A percentile compares a stretch with the other conserved stretches of the same genome.
phyloP scores from a whole-genome alignment of 495 filamentous ascomycete genomes.

The Hypoxylon perforatum region DNA sequence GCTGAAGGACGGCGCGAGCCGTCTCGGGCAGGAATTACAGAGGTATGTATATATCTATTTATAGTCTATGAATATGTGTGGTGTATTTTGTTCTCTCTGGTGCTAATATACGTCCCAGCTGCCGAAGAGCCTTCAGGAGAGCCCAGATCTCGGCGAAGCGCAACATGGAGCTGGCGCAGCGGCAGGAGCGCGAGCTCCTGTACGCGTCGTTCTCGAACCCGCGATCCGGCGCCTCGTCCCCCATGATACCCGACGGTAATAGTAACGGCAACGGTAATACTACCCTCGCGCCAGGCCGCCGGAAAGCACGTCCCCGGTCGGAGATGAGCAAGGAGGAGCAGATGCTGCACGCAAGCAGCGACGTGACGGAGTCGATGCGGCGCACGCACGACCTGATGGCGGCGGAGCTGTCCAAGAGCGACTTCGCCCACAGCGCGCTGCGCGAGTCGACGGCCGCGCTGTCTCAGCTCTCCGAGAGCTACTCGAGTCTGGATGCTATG shows the following conservation, averaged over 20 bases:
- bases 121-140: constrained; percentile 79
- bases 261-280: constrained; percentile 5
- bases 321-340: constrained; percentile 68
- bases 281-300: constrained; percentile 23
- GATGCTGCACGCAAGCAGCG: constrained; percentile 75
- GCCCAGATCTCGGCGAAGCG: constrained; percentile 86
- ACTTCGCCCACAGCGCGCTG: constrained; percentile 89
- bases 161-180: constrained; percentile 75
- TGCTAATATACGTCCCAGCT: constrained; percentile 56
- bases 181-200: constrained; percentile 80
- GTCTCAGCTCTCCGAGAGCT: constrained; percentile 78
- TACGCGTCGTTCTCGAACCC: constrained; percentile 68
- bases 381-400: constrained; percentile 88
- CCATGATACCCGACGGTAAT: constrained; percentile 29
- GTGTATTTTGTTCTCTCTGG: constrained; percentile 1
- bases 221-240: constrained; percentile 49
- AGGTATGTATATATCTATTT: constrained; percentile 57
- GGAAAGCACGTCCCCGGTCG: constrained; percentile 28
- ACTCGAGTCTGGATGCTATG: constrained; percentile 79
- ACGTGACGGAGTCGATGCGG: constrained; percentile 85
- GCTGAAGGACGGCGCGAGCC: constrained; percentile 69
- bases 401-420: constrained; percentile 80
- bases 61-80: constrained; percentile 28
- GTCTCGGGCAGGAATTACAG: constrained; percentile 75
- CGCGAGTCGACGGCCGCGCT: constrained; percentile 84